Evolutionary conservation across 164 flowering plant species (phyloP), one percentile per base, ranked within the genome.

Genomic region (Vitis rotundifolia): DNA sequence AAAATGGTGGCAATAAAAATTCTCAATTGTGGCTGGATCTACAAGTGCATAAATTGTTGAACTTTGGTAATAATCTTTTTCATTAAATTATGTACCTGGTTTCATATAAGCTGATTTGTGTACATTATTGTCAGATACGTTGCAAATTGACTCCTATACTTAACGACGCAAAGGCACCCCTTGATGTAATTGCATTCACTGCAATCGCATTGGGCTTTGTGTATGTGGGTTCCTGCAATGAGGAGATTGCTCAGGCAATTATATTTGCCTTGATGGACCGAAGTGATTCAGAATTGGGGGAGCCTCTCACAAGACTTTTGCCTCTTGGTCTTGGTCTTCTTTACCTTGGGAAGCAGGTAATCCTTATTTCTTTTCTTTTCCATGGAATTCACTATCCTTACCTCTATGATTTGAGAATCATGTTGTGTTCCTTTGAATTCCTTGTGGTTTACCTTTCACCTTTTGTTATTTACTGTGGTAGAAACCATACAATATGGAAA

Each of bases 291-390:
- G 99, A 92, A 72, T 74, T 92, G 71, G 90, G 84, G 51, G 98
- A 96, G 74, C 86, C 98, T 11, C 92, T 93, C 15, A 81, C 84
- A 53, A 88, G 96, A 16, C 83, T 96, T 68, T 76, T 96, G 68
- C 90, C 94, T 61, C 88, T 96, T 54, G 97, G 93, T 9, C 96
- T 93, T 72, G 99, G 99, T 69, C 94, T 96, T 72, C 82, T 96
- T 7, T 93, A 91, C 78, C 93, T 96, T 67, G 99, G 99, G 64
- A 96, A 93, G 86, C 97, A 93, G 97, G 99, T 92, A 80, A 64
- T 6, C 67, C 2, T n/a, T 18, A 31, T 48, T 68, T 37, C 49
- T 48, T 2, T 16, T 44, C 8, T 54, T 31, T 49, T n/a, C 22
- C 10, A 49, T 10, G 15, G 50, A n/a, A 11, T 47, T 56, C 28